Percentiles rank a stretch among this genome's conserved stretches.
Evolutionary conservation across 352 stramenopile species (phyloP).

Genomic region (Poterioochromonas sp.): DNA sequence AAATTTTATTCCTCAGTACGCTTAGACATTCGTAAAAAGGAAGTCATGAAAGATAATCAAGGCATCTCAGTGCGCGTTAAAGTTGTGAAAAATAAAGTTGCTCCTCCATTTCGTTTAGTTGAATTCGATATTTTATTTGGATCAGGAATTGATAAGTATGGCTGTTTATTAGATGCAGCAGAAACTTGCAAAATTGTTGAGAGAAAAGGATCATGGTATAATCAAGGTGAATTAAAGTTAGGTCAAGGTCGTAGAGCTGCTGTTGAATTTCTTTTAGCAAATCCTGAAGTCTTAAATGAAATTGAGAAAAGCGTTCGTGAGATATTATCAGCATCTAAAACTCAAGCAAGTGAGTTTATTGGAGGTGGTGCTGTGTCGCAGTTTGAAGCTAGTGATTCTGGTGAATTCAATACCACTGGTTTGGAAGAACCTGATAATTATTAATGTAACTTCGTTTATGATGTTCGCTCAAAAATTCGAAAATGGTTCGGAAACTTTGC

Average conservation of each 20-base stretch:
- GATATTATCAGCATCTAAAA: no score
- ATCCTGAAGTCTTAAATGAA: neutral
- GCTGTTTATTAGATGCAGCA: constrained; percentile 62
- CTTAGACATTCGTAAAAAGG: constrained; percentile 87
- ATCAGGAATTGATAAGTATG: constrained; percentile 63
- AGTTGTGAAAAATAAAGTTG: constrained; percentile 97
- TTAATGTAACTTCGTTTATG: no score
- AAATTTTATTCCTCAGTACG: constrained; percentile 80
- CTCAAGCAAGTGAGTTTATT: no score
- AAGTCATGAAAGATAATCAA: constrained; percentile 68
- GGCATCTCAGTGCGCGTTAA: constrained; percentile 95
- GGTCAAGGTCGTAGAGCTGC: neutral
- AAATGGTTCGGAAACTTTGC: no score
- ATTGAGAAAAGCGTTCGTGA: no score
- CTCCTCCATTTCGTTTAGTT: constrained; percentile 84
- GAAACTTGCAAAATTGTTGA: constrained; percentile 55
- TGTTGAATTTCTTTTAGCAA: neutral
- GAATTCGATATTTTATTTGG: constrained; percentile 96
- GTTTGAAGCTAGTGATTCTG: no score
- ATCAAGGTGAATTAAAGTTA: neutral
- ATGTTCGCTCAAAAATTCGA: no score
- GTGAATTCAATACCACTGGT: no score
- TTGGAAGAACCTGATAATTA: no score
- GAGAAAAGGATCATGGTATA: constrained; percentile 55
- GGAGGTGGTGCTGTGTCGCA: no score